Conservation (phyloP, 176 grass and related monocot genomes). For the Leersia perrieri region DNA sequence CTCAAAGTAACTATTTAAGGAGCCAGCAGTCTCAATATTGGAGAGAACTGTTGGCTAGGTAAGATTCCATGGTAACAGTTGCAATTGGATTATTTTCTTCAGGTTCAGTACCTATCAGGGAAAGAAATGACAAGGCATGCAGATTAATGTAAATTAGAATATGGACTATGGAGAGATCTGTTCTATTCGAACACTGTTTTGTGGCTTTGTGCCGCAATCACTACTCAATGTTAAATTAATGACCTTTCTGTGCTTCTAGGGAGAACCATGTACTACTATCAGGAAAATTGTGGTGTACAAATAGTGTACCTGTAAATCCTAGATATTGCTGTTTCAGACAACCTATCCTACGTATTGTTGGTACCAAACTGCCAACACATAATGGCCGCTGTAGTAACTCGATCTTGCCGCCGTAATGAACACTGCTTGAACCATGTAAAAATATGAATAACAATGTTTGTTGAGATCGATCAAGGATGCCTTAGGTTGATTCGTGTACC, state of each 20-base stretch:
- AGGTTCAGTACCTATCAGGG: conserved; percentile 11
- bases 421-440: background rate
- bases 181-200: background rate
- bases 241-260: background rate
- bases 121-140: background rate
- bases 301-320: background rate
- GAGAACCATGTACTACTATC: background rate
- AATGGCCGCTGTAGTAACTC: background rate
- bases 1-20: background rate
- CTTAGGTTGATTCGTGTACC: background rate
- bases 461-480: background rate
- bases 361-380: background rate
- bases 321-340: background rate
- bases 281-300: background rate
- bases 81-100: background rate
- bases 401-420: background rate
- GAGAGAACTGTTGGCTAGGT: background rate
- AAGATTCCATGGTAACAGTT: background rate
- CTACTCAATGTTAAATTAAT: too few relatives aligned
- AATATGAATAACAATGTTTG: background rate
- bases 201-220: too few relatives aligned
- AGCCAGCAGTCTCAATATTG: background rate
- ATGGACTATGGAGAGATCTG: background rate
- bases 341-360: background rate
- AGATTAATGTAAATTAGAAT: background rate